Evolutionary conservation across 106 monocot genomes (phyloP).

Genomic region (Dendrobium officinale): DNA sequence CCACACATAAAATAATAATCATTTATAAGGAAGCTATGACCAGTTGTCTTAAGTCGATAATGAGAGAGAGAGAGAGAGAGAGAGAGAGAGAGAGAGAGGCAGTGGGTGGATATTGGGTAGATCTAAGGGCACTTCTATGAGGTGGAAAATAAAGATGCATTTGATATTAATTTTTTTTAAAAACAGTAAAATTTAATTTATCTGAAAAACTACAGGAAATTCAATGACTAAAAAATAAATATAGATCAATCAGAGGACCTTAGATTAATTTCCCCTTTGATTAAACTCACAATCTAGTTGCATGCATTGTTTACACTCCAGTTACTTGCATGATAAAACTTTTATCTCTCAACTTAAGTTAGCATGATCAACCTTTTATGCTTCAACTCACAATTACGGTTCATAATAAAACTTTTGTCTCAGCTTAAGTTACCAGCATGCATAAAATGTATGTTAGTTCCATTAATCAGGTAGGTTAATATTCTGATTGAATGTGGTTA

Average conservation of each 20-base stretch:
- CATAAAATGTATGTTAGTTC: too few relatives aligned
- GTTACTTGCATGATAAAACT: background rate
- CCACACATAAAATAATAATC: background rate
- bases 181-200: too few relatives aligned
- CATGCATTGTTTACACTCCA: background rate
- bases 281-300: background rate
- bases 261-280: too few relatives aligned
- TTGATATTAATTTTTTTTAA: background rate
- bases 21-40: background rate
- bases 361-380: too few relatives aligned
- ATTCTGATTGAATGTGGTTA: too few relatives aligned
- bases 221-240: too few relatives aligned
- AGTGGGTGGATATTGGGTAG: background rate
- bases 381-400: background rate
- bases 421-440: too few relatives aligned
- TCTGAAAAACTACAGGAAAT: too few relatives aligned
- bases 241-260: too few relatives aligned
- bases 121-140: background rate
- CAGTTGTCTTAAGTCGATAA: background rate
- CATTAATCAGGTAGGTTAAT: too few relatives aligned
- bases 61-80: background rate
- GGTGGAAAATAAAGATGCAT: background rate
- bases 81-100: background rate
- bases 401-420: background rate
- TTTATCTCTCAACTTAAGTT: background rate